These are phyloP conservation scores for Angophora floribunda DNA, from an alignment of 345 rosid genomes.

Conservation along the genomic window DNA sequence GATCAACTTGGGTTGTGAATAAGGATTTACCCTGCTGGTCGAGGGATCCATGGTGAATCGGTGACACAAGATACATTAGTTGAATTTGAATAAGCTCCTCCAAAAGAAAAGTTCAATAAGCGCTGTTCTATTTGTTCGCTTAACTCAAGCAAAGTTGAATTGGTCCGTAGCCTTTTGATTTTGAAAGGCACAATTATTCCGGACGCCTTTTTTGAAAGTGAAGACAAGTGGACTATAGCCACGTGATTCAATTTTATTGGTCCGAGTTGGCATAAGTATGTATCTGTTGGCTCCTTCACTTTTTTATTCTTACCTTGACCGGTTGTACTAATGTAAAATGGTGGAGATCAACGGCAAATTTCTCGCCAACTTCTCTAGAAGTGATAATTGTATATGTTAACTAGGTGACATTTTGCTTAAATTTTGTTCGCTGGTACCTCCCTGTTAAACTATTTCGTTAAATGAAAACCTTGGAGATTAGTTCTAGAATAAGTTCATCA, in stretches of 20 bases:
- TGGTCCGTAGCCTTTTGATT: background rate
- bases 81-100: background rate
- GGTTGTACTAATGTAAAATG: background rate
- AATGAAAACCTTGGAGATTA: background rate
- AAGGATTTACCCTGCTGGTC: background rate
- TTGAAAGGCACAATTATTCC: background rate
- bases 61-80: background rate
- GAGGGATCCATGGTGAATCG: background rate
- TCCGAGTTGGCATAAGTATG: background rate
- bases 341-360: background rate
- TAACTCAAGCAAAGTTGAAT: background rate
- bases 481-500: background rate
- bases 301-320: background rate
- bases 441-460: background rate
- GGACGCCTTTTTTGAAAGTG: background rate
- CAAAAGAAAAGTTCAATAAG: background rate
- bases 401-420: background rate
- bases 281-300: fast-evolving
- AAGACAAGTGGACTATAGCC: background rate
- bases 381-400: background rate
- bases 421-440: background rate
- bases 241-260: background rate
- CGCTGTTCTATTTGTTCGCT: background rate
- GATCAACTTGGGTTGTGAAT: background rate
- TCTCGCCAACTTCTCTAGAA: background rate